phyloP scores from a whole-genome alignment of 202 grass and related monocot species.

The Setaria viridis region DNA sequence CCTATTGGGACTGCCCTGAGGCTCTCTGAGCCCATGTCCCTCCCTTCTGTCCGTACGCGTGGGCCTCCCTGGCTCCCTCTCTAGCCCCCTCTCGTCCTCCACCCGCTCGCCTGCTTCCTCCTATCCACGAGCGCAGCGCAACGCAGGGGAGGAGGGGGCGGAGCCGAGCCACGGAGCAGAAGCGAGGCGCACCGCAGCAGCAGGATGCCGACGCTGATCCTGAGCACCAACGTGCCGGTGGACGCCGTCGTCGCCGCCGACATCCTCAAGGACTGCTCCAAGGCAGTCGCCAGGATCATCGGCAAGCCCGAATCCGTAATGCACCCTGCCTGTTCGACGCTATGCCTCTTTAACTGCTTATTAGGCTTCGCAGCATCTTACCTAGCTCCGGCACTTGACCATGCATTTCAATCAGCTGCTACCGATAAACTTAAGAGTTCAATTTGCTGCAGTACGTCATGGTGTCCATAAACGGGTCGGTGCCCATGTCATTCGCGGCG shows the following conservation, averaged over 20 bases:
- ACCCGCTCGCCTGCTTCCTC: neutral
- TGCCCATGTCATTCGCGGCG: conserved; percentile 82
- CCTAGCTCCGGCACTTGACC: neutral
- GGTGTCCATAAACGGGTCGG: conserved; percentile 77
- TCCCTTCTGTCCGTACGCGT: neutral
- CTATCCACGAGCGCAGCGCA: neutral
- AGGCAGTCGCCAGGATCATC: conserved; percentile 76
- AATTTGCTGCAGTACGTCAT: conserved; percentile 68
- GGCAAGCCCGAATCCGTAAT: conserved; percentile 94
- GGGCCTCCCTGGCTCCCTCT: too few species aligned
- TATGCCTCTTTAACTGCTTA: conserved; percentile 13
- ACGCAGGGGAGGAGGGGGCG: neutral
- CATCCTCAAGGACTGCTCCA: conserved; percentile 88
- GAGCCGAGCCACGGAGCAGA: neutral
- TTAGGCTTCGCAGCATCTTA: neutral
- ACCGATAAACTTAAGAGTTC: neutral
- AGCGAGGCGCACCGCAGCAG: neutral
- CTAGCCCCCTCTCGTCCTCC: neutral
- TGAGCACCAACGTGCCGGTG: conserved; percentile 89
- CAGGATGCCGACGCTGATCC: conserved; percentile 76
- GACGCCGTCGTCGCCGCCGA: conserved; percentile 87
- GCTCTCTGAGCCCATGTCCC: too few species aligned
- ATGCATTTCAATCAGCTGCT: too few species aligned
- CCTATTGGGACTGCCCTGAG: too few species aligned
- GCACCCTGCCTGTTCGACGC: conserved; percentile 41